Percentiles rank a stretch among this genome's conserved stretches.
phyloP scores from a whole-genome alignment of 352 stramenopile species.

The Phytophthora macrochlamydospora region DNA sequence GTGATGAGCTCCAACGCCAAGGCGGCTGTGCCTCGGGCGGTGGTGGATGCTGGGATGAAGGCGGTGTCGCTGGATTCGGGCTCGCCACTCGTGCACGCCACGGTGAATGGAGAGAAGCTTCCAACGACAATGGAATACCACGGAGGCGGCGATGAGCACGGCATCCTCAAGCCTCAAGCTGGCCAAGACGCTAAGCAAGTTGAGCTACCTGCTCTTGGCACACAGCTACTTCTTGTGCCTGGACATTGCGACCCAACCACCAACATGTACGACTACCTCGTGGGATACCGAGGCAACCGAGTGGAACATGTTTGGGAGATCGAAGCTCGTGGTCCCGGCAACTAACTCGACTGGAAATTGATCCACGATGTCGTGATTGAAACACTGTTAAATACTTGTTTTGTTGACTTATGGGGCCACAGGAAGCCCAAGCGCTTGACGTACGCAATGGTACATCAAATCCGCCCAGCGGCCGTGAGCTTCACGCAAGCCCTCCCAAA shows the following conservation, averaged over 20 bases:
- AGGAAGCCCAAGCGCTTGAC: constrained; percentile 30
- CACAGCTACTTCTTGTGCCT: constrained; percentile 64
- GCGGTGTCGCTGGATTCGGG: constrained; percentile 72
- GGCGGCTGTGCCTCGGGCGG: constrained; percentile 40
- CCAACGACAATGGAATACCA: constrained; percentile 54
- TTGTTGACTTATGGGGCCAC: constrained; percentile 10
- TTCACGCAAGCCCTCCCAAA: constrained; percentile 28
- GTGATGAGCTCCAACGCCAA: constrained; percentile 63
- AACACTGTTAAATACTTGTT: no score
- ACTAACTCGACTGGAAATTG: constrained; percentile 27
- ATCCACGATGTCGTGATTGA: no score
- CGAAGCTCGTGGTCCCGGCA: constrained; percentile 59
- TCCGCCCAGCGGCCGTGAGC: constrained; percentile 31
- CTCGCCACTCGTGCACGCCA: constrained; percentile 52
- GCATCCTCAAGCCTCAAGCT: constrained; percentile 47
- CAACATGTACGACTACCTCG: constrained; percentile 80
- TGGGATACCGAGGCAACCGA: constrained; percentile 54
- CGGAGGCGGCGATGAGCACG: constrained; percentile 69
- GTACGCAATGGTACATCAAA: constrained; percentile 36
- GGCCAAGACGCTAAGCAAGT: constrained; percentile 16
- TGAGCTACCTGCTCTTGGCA: constrained; percentile 54
- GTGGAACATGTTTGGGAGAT: constrained; percentile 69
- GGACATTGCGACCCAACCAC: constrained; percentile 78
- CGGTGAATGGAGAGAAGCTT: constrained; percentile 43
- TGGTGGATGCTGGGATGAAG: constrained; percentile 82